Conservation (phyloP, 805 yeast genomes). For the Spathaspora sp. region DNA sequence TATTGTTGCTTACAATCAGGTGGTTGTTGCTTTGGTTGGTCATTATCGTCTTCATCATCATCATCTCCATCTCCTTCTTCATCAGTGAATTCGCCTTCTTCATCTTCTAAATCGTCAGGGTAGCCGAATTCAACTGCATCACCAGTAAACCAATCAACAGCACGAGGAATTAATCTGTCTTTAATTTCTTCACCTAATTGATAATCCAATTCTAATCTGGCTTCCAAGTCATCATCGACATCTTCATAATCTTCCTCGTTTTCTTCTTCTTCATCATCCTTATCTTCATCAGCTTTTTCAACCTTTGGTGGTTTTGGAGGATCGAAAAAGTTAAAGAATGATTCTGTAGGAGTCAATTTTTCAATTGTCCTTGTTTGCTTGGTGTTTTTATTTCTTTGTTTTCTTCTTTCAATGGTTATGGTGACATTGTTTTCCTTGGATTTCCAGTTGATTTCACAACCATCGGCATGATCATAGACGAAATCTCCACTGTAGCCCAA, state of each 20-base stretch:
- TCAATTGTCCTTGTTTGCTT: constrained; percentile 95
- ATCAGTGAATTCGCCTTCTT: constrained; percentile 56
- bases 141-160: constrained; percentile 98
- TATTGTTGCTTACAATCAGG: constrained; percentile 77
- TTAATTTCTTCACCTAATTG: constrained; percentile 94
- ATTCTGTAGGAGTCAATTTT: constrained; percentile 88
- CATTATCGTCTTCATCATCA: constrained; percentile 63
- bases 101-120: constrained; percentile 48
- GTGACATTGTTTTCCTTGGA: constrained; percentile 81
- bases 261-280: constrained; percentile 42
- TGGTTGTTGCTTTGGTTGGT: constrained; percentile 53
- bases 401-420: constrained; percentile 83
- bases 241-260: constrained; percentile 42
- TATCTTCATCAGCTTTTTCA: constrained; percentile 43
- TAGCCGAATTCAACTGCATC: constrained; percentile 77
- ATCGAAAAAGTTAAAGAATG: constrained; percentile 92
- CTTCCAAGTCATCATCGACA: constrained; percentile 72
- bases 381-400: constrained; percentile 94
- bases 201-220: constrained; percentile 85
- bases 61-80: constrained; percentile 58
- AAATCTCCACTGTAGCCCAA: constrained; percentile 94
- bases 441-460: constrained; percentile 80
- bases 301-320: constrained; percentile 77
- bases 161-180: constrained; percentile 93
- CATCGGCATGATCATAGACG: constrained; percentile 95